phyloP scores from a whole-genome alignment of 2,329 filamentous ascomycete species.

The Aspergillus niger region DNA sequence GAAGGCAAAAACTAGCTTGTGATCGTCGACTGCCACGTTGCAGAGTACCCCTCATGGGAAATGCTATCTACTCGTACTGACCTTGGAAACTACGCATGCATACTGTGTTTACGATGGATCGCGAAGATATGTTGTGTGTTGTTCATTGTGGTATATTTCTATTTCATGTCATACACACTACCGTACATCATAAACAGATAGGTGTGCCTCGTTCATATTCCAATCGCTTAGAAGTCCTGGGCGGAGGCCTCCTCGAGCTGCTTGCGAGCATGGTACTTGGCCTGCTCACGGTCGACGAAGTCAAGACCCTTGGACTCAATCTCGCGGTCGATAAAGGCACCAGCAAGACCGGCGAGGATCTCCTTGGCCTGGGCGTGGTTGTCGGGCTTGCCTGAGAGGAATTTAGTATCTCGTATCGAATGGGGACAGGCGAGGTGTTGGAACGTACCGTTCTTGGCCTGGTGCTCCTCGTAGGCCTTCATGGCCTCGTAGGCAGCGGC shows the following conservation, averaged over 20 bases:
- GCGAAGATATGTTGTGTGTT: neutral
- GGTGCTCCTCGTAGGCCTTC: constrained; percentile 75
- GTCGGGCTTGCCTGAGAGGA: constrained; percentile 62
- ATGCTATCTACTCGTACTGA: too few species aligned
- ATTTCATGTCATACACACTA: constrained; percentile 3
- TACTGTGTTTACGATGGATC: neutral
- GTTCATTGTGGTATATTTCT: constrained; percentile 2
- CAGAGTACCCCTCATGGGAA: too few species aligned
- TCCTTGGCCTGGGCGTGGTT: constrained; percentile 76
- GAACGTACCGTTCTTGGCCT: constrained; percentile 69
- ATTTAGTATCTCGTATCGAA: neutral
- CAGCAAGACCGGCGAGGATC: constrained; percentile 71
- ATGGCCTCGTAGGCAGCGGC: constrained; percentile 78
- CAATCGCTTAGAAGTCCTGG: constrained; percentile 8
- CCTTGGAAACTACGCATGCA: neutral
- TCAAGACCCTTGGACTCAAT: constrained; percentile 59
- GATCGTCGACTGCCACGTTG: too few species aligned
- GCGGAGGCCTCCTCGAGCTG: too few species aligned
- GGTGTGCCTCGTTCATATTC: neutral
- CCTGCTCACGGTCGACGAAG: too few species aligned
- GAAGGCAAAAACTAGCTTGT: too few species aligned
- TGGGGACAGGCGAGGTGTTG: too few species aligned
- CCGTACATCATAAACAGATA: constrained; percentile 2
- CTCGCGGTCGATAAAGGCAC: constrained; percentile 74
- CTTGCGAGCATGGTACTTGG: accelerated